phyloP scores from a whole-genome alignment of 2,329 filamentous ascomycete genomes.

The Paecilomyces dactylethromorphus region DNA sequence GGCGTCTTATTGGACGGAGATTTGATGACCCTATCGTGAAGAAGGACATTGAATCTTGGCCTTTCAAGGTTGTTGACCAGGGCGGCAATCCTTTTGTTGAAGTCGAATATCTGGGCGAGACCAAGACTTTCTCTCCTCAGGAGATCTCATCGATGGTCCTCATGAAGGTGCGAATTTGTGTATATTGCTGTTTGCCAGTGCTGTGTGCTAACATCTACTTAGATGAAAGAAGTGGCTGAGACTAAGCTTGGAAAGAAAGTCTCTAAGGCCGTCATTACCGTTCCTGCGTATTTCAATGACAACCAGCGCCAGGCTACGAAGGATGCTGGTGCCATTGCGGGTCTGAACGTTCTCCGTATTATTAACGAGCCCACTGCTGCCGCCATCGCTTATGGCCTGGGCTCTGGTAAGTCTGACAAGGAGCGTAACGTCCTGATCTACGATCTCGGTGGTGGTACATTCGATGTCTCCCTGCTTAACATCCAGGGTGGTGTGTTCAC shows the following conservation, averaged over 20 bases:
- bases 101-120: slow-evolving; percentile 92
- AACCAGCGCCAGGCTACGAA: slow-evolving; percentile 99
- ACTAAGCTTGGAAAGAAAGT: slow-evolving; percentile 98
- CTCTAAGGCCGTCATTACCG: slow-evolving; percentile 97
- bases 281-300: slow-evolving; percentile 99
- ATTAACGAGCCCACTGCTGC: slow-evolving; percentile 99
- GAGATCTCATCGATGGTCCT: slow-evolving; percentile 99
- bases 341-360: slow-evolving; percentile 98
- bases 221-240: slow-evolving; percentile 99
- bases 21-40: slow-evolving; percentile 95
- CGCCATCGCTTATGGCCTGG: slow-evolving; percentile 96
- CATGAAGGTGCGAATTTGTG: slow-evolving; percentile 68
- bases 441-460: slow-evolving; percentile 99
- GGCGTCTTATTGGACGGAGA: slow-evolving; percentile 94
- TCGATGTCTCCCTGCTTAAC: slow-evolving; percentile 98
- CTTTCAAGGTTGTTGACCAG: slow-evolving; percentile 95
- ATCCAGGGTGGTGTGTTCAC: slow-evolving; percentile 99
- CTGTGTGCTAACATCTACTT: slow-evolving; percentile 13
- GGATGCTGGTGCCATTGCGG: slow-evolving; percentile 95
- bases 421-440: slow-evolving; percentile 99
- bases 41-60: slow-evolving; percentile 98
- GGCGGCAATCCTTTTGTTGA: slow-evolving; percentile 83
- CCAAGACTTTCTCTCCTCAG: slow-evolving; percentile 93
- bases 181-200: neutral
- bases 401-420: slow-evolving; percentile 89